Base-by-base conservation (phyloP, 208 protist genomes). In the Perkinsela sp. region DNA sequence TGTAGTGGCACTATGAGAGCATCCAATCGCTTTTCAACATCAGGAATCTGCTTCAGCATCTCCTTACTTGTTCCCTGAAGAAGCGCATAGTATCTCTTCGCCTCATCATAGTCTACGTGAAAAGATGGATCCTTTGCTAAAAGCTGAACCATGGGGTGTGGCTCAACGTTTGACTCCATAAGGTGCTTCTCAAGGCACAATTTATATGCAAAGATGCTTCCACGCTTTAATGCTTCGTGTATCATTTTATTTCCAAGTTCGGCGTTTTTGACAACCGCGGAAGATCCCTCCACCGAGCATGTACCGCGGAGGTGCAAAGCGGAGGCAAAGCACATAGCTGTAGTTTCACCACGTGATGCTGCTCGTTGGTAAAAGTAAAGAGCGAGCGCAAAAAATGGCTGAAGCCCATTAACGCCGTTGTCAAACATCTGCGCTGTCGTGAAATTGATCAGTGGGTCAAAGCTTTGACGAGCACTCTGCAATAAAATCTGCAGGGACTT, bases 291-390 rank as follows among this genome's bases (percentile, higher is more conserved):
- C 13, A 81, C 79, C 22, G 78, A 71, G 0, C 80, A 88, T 31
- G 73, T 74, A 40, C 87, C 87, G 32, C 81, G 81, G 31, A 85
- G 77, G 75, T 80, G 89, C 57, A 92, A 72, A 76, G 89, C 83
- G 1, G 87, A 81, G 28, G 90, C 78, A 66, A 77, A 78, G 48
- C 89, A 76, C 87, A 92, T 90, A 22, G 82, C 80, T 70, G 81
- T 78, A n/a, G 85, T 80, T 72, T 77, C 79, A 28, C 87, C 87
- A 28, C 81, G 76, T 68, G 79, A 72, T 29, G 87, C 87, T 30
- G 87, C 87, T 32, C 84, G 87, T 76, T 92, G 83, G 76, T 87
- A 90, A 71, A 90, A 92, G 76, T 85, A 83, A 30, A 92, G 31
- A 1, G 87, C 84, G 28, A 83, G 83, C 2, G 84, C 83, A 74